phyloP scores from a whole-genome alignment of 2,329 filamentous ascomycete species.

The Ambrosiella cleistominuta region DNA sequence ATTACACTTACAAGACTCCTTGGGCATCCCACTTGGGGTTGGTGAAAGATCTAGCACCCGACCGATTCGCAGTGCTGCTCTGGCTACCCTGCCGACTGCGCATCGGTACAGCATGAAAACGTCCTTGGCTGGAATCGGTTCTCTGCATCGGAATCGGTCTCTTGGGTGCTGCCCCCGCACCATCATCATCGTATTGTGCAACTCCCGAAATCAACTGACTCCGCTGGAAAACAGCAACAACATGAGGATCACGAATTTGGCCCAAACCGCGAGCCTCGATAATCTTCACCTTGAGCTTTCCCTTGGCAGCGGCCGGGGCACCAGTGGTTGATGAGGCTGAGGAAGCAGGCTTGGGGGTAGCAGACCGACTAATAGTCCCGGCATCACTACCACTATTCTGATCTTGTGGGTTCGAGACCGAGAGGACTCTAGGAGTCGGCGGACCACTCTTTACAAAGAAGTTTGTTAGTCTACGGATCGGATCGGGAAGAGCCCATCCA shows the following conservation, averaged over 20 bases:
- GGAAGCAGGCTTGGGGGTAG: slow-evolving; percentile 31
- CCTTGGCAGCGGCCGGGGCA: slow-evolving; percentile 56
- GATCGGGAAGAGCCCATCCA: slow-evolving; percentile 7
- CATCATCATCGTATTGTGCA: slow-evolving; percentile 41
- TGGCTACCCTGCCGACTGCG: slow-evolving; percentile 91
- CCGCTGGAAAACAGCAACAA: slow-evolving; percentile 90
- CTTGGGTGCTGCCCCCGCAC: slow-evolving; percentile 20
- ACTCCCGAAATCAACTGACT: slow-evolving; percentile 91
- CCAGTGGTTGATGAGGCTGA: slow-evolving; percentile 24
- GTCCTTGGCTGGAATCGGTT: slow-evolving; percentile 64
- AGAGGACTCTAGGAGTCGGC: slow-evolving; percentile 75
- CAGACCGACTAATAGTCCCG: slow-evolving; percentile 23
- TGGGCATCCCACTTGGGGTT: slow-evolving; percentile 93
- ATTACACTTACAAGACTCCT: slow-evolving; percentile 71
- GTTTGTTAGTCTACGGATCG: slow-evolving; percentile 74
- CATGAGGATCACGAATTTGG: slow-evolving; percentile 76
- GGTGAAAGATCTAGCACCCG: slow-evolving; percentile 32
- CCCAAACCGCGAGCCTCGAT: slow-evolving; percentile 67
- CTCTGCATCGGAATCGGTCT: slow-evolving; percentile 32
- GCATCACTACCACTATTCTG: slow-evolving; percentile 1
- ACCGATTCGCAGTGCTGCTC: slow-evolving; percentile 55
- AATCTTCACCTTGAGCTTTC: slow-evolving; percentile 80
- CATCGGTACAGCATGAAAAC: slow-evolving; percentile 90
- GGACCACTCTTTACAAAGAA: slow-evolving; percentile 72
- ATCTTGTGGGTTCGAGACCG: slow-evolving; percentile 19